These are phyloP conservation scores for Rhododendron molle DNA, from an alignment of 148 eudicot species.

Conservation along the genomic window DNA sequence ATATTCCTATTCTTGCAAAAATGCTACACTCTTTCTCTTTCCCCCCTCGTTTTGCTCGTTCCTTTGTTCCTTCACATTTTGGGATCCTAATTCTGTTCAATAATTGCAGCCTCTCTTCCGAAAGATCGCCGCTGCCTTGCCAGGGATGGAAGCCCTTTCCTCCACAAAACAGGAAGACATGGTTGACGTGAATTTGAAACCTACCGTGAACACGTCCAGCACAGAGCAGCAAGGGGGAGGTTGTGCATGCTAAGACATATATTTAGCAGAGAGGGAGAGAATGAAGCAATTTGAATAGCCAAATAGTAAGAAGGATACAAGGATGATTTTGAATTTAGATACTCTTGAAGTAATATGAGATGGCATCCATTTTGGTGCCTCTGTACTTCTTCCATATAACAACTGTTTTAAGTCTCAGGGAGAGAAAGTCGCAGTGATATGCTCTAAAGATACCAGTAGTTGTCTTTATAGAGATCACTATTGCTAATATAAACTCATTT, in stretches of 20 bases:
- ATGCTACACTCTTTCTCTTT: neutral
- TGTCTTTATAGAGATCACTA: neutral
- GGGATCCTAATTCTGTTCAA: neutral
- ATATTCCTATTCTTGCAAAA: neutral
- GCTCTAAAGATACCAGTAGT: neutral
- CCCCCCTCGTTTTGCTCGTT: neutral
- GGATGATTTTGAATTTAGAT: neutral
- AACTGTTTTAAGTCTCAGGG: neutral
- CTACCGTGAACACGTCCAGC: conserved; percentile 46
- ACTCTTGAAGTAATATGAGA: neutral
- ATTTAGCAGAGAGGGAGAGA: neutral
- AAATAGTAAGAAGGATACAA: neutral
- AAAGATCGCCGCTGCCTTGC: conserved; percentile 85
- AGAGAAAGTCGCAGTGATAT: neutral
- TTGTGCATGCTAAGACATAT: conserved; percentile 54
- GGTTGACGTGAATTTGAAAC: conserved; percentile 87
- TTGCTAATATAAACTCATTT: neutral
- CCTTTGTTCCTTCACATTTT: neutral
- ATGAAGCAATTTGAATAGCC: conserved; percentile 6
- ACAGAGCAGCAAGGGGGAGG: conserved; percentile 76
- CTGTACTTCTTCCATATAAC: neutral
- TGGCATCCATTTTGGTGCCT: neutral
- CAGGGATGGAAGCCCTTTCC: conserved; percentile 83
- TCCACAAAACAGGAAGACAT: conserved; percentile 83
- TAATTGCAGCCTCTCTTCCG: conserved; percentile 75